Conservation (phyloP, 177 flowering plant genomes). For the Telopea speciosissima region DNA sequence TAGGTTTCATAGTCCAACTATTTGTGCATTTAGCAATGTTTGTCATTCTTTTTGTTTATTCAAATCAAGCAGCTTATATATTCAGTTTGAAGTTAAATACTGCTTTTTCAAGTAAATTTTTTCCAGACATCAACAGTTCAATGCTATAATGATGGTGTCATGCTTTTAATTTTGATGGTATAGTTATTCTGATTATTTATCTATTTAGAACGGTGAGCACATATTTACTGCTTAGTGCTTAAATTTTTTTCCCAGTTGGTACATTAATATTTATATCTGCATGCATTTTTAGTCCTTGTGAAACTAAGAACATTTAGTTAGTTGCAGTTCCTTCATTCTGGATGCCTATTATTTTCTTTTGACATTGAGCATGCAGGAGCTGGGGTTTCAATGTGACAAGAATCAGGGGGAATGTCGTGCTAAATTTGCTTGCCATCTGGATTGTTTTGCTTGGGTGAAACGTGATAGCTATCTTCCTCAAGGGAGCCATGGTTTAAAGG, state of each 20-base stretch:
- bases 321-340: not conserved
- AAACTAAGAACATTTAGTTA: not conserved
- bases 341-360: not conserved
- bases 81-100: not conserved
- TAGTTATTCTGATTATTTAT: not conserved
- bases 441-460: constrained; percentile 99
- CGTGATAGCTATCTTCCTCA: constrained; percentile 99
- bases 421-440: constrained; percentile 96
- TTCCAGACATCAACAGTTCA: not conserved
- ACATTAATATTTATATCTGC: not conserved
- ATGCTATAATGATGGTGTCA: not conserved
- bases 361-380: constrained; percentile 47
- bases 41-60: not conserved
- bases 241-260: not conserved
- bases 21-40: too few relatives aligned
- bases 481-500: constrained; percentile 98
- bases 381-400: constrained; percentile 89
- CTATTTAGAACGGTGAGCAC: not conserved
- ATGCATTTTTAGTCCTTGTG: not conserved
- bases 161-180: constrained; percentile 2
- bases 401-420: constrained; percentile 96
- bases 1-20: too few relatives aligned
- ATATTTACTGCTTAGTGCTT: not conserved
- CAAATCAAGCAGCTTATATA: not conserved
- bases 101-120: not conserved